A percentile compares a stretch with the other conserved stretches of the same genome.
Evolutionary conservation across 306 rosid genomes (phyloP).

Genomic region (Pueraria montana): DNA sequence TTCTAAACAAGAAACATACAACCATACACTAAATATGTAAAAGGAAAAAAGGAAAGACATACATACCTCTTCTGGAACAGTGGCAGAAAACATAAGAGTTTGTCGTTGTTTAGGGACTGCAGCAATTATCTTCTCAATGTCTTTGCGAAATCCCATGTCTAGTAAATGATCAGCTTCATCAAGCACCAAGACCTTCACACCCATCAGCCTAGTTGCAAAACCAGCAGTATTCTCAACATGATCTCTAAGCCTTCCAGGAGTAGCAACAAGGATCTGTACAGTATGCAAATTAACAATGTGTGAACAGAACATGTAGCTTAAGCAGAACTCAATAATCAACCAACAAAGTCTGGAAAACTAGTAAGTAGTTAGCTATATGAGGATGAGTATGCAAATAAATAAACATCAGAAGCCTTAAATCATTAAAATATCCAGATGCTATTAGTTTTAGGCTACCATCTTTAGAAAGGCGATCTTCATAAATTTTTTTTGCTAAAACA

Average conservation of each 20-base stretch:
- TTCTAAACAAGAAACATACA: slow-evolving; percentile 16
- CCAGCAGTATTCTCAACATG: slow-evolving; percentile 94
- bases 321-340: background rate
- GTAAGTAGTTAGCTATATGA: slow-evolving; percentile 10
- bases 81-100: slow-evolving; percentile 94
- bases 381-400: background rate
- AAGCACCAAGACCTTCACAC: slow-evolving; percentile 90
- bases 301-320: background rate
- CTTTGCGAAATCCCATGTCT: slow-evolving; percentile 98
- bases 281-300: slow-evolving; percentile 33
- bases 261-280: slow-evolving; percentile 95
- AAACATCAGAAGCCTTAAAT: slow-evolving; percentile 13
- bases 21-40: slow-evolving; percentile 11
- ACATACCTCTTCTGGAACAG: slow-evolving; percentile 88
- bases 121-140: slow-evolving; percentile 85
- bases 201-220: slow-evolving; percentile 93
- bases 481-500: background rate
- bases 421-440: background rate
- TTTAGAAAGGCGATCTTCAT: slow-evolving; percentile 2
- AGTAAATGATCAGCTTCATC: slow-evolving; percentile 99
- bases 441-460: slow-evolving; percentile 15
- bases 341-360: slow-evolving; percentile 11
- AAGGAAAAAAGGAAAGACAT: background rate
- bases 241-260: slow-evolving; percentile 99
- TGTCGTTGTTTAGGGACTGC: slow-evolving; percentile 95